Evolutionary conservation across 2,329 filamentous ascomycete genomes (phyloP).

Genomic region (Fusarium mundagurra): DNA sequence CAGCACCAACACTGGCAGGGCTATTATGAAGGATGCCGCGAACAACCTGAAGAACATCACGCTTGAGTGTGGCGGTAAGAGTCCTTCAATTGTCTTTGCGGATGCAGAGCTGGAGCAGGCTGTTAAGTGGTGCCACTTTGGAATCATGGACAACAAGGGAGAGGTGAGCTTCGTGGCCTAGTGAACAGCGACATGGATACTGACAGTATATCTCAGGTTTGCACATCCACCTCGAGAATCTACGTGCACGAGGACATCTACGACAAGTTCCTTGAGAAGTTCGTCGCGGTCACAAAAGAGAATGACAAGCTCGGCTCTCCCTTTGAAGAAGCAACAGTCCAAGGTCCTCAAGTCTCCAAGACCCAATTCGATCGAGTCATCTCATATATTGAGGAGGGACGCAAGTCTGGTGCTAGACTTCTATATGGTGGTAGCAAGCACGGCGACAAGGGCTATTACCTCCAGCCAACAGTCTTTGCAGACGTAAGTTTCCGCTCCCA

Average conservation of each 20-base stretch:
- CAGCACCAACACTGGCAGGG: slow-evolving; percentile 70
- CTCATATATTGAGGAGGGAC: slow-evolving; percentile 71
- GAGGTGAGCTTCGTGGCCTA: slow-evolving; percentile 51
- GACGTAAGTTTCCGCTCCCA: slow-evolving; percentile 30
- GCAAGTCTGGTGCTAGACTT: slow-evolving; percentile 69
- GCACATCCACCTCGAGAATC: slow-evolving; percentile 67
- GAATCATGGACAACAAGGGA: slow-evolving; percentile 65
- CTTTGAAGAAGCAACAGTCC: slow-evolving; percentile 69
- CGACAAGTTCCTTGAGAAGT: slow-evolving; percentile 68
- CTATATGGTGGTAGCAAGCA: slow-evolving; percentile 48
- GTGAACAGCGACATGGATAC: fast-evolving
- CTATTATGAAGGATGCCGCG: slow-evolving; percentile 75
- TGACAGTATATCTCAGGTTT: slow-evolving; percentile 53
- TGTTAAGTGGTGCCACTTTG: slow-evolving; percentile 59
- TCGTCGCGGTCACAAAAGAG: slow-evolving; percentile 57
- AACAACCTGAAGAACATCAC: slow-evolving; percentile 68
- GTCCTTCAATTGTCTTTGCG: slow-evolving; percentile 65
- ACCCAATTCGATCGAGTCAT: slow-evolving; percentile 71
- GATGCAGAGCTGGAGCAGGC: slow-evolving; percentile 69
- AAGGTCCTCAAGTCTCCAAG: slow-evolving; percentile 73
- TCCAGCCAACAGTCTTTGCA: slow-evolving; percentile 42
- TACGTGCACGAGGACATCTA: slow-evolving; percentile 66
- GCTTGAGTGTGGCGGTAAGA: slow-evolving; percentile 68
- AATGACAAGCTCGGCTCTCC: slow-evolving; percentile 70
- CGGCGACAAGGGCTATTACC: slow-evolving; percentile 41